Percentiles rank a stretch among this genome's conserved stretches.
Evolutionary conservation across 805 yeast species (phyloP).

Genomic region (Zygosaccharomyces bisporus): DNA sequence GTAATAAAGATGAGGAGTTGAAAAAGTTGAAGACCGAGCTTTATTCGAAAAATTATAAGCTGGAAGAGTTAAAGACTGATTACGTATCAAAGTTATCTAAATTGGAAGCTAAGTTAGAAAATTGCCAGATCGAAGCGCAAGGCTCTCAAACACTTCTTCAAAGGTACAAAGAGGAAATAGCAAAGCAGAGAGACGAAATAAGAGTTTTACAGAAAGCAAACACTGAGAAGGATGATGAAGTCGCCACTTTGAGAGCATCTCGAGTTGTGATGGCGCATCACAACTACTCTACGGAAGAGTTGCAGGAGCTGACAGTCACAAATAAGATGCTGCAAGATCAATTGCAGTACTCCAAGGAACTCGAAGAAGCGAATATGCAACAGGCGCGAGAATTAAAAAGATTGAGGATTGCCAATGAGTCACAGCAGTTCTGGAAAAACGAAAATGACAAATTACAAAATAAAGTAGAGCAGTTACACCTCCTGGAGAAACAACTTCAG

Average conservation of each 20-base stretch:
- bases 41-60: constrained; percentile 26
- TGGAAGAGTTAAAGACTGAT: constrained; percentile 39
- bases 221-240: constrained; percentile 26
- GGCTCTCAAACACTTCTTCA: constrained; percentile 21
- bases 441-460: constrained; percentile 36
- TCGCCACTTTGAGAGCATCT: constrained; percentile 32
- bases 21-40: constrained; percentile 39
- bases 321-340: constrained; percentile 41
- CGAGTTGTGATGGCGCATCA: constrained; percentile 38
- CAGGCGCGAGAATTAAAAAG: constrained; percentile 51
- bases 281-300: constrained; percentile 33
- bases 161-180: constrained; percentile 28
- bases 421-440: constrained; percentile 25
- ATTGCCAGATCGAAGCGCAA: constrained; percentile 18
- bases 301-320: constrained; percentile 34
- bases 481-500: constrained; percentile 43
- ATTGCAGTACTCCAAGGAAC: constrained; percentile 41
- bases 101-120: constrained; percentile 18
- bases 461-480: constrained; percentile 43
- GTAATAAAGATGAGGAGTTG: constrained; percentile 26
- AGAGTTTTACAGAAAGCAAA: constrained; percentile 21
- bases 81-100: constrained; percentile 25
- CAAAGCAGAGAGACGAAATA: constrained; percentile 23
- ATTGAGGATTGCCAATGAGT: constrained; percentile 36
- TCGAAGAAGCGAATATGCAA: constrained; percentile 50